These are phyloP conservation scores for Phytophthora pinifolia DNA, from an alignment of 352 stramenopile species.

Conservation along the genomic window DNA sequence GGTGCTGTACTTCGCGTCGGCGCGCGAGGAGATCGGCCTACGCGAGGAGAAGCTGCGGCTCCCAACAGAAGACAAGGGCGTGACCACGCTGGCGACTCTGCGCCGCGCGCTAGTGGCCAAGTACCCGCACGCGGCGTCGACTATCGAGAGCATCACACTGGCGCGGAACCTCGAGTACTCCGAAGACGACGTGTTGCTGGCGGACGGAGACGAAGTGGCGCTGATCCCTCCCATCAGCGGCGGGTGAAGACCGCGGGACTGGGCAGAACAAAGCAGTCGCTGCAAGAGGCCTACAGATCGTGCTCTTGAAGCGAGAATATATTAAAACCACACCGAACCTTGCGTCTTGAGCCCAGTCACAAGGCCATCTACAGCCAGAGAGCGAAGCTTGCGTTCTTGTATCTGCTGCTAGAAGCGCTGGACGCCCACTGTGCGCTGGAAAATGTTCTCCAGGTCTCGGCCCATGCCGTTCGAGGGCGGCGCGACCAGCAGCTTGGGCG, in stretches of 20 bases:
- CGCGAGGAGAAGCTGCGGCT: conserved; percentile 66
- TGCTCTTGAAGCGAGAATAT: conserved; percentile 15
- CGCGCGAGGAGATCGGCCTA: conserved; percentile 64
- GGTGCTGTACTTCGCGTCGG: conserved; percentile 83
- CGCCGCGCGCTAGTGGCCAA: conserved; percentile 44
- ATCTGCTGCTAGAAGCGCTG: conserved; percentile 22
- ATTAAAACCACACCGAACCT: conserved; percentile 11
- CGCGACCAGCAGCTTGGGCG: conserved; percentile 37
- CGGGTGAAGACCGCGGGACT: conserved; percentile 7
- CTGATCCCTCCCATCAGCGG: conserved; percentile 82
- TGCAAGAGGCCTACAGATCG: neutral
- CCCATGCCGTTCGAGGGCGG: conserved; percentile 27
- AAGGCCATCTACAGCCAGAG: conserved; percentile 13
- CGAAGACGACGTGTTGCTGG: conserved; percentile 43
- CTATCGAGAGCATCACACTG: conserved; percentile 61
- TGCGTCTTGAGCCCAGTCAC: neutral
- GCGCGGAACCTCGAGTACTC: conserved; percentile 79
- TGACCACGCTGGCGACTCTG: conserved; percentile 44
- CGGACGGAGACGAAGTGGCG: conserved; percentile 75
- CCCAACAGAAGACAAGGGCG: neutral
- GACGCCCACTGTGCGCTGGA: conserved; percentile 58
- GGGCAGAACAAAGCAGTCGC: neutral
- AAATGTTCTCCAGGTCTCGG: conserved; percentile 68
- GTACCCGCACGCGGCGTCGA: conserved; percentile 47
- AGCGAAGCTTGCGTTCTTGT: neutral